These are phyloP conservation scores for Phaeophleospora eucalypticola DNA, from an alignment of 2,329 filamentous ascomycete genomes.

Conservation along the genomic window DNA sequence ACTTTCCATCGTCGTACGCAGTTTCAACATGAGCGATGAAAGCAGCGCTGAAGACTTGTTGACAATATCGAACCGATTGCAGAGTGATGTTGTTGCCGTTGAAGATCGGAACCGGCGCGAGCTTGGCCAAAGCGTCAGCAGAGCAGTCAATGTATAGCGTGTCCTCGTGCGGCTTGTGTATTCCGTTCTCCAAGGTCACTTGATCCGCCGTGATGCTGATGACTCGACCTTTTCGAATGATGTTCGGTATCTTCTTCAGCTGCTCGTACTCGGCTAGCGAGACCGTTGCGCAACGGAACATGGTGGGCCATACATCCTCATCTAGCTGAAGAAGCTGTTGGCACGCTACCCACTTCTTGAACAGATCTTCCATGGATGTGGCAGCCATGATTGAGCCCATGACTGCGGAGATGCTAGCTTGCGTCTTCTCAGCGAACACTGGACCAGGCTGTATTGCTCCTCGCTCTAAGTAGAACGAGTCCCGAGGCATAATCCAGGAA, in stretches of 20 bases:
- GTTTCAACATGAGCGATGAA: slow-evolving; percentile 20
- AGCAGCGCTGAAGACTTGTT: slow-evolving; percentile 21
- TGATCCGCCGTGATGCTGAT: slow-evolving; percentile 4
- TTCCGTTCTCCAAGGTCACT: slow-evolving; percentile 11
- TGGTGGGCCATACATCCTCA: slow-evolving; percentile 11
- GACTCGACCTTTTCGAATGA: slow-evolving; percentile 16
- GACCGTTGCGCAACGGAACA: slow-evolving; percentile 19
- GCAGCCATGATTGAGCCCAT: slow-evolving; percentile 9
- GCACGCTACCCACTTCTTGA: slow-evolving; percentile 6
- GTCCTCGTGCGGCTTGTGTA: slow-evolving; percentile 3
- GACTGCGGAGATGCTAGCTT: slow-evolving; percentile 1
- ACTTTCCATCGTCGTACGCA: slow-evolving; percentile 8
- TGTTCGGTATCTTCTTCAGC: slow-evolving; percentile 11
- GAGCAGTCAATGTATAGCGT: slow-evolving; percentile 20
- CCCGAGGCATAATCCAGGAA: slow-evolving; percentile 23
- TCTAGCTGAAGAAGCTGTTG: slow-evolving; percentile 7
- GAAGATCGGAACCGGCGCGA: slow-evolving; percentile 13
- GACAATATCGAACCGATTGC: slow-evolving; percentile 19
- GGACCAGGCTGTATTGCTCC: slow-evolving; percentile 10
- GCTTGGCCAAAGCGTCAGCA: slow-evolving; percentile 12
- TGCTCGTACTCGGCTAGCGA: slow-evolving; percentile 15
- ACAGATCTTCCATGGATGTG: slow-evolving; percentile 11
- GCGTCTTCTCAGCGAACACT: no score
- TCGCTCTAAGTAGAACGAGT: slow-evolving; percentile 17
- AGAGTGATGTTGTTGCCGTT: slow-evolving; percentile 12